Percentiles rank a stretch among this genome's conserved stretches.
Conservation (phyloP, 1,284 basidiomycete species). For the Naganishia sp. region DNA sequence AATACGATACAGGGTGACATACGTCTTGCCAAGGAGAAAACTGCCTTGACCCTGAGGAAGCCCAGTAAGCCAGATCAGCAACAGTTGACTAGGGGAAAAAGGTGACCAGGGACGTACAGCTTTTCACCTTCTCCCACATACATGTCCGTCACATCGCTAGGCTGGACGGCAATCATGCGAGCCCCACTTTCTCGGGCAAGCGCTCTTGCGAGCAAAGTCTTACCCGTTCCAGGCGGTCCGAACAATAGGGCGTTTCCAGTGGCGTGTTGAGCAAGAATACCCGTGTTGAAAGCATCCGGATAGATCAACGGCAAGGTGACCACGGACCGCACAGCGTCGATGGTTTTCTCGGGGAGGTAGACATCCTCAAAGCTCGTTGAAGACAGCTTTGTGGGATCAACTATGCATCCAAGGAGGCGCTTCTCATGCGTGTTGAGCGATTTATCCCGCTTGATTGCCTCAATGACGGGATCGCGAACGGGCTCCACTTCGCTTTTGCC, state of each 20-base stretch:
- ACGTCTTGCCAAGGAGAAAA: conserved; percentile 83
- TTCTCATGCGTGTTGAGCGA: conserved; percentile 75
- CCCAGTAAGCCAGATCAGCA: background rate
- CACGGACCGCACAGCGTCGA: conserved; percentile 84
- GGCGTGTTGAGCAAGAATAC: conserved; percentile 84
- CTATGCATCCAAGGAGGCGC: conserved; percentile 75
- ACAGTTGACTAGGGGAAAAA: no score
- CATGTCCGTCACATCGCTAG: conserved; percentile 57
- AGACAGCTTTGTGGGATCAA: conserved; percentile 66
- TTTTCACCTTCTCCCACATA: conserved; percentile 95
- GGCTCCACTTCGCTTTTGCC: conserved; percentile 32
- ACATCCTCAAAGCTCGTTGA: conserved; percentile 81
- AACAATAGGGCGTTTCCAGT: conserved; percentile 83
- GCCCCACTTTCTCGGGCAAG: conserved; percentile 88
- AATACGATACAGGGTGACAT: conserved; percentile 93
- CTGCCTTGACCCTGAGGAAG: conserved; percentile 64
- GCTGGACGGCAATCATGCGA: conserved; percentile 73
- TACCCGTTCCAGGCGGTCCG: conserved; percentile 75
- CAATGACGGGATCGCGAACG: conserved; percentile 67
- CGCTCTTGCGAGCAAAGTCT: conserved; percentile 84
- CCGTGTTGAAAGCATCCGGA: conserved; percentile 84
- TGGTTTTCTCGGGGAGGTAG: conserved; percentile 79
- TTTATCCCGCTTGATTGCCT: conserved; percentile 69
- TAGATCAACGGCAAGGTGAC: conserved; percentile 88
- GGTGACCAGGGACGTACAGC: conserved; percentile 54